Evolutionary conservation across 768 basidiomycete genomes (phyloP), one percentile per base, ranked within the genome.

Genomic region (Pleurotus tuber-regium): DNA sequence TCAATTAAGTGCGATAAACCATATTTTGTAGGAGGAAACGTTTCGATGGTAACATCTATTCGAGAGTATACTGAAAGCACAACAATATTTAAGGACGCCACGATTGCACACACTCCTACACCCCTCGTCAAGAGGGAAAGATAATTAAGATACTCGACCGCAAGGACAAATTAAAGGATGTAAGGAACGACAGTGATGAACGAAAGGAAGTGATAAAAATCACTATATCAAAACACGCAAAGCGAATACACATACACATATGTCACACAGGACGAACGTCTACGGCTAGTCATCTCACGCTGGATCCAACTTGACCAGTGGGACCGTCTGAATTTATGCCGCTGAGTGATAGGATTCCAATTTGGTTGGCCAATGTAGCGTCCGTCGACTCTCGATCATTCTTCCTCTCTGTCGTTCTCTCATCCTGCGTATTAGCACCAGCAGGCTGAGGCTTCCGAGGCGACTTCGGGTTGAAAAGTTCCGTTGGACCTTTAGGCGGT

Each of bases 401-500:
- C 43, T 65, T 64, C 39, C 54, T 57, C 51, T 73, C 69, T 53
- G 59, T 50, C 35, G 51, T 66, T 25, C 61, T 64, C 14, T 51
- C 55, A 59, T 43, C 38, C 3, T 41, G 38, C 28, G 47, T 18
- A 21, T 53, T 21, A n/a, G n/a, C n/a, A n/a, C 46, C 21, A 35
- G 46, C 29, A 11, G 46, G 23, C 31, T 33, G 29, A 42, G 61
- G 50, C n/a, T 65, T 59, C 31, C 62, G 58, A 26, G 62, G 58
- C 16, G 66, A 35, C 57, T 70, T 72, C 6, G 70, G 70, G 49
- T 71, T 72, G 43, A 61, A 70, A 25, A 70, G 59, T 54, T 74
- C 70, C 5, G 61, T 57, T 8, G 63, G 64, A 55, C 75, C 75
- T 66, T 75, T 83, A 12, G 72, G 73, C 3, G 70, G 72, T 1